A percentile compares a stretch with the other conserved stretches of the same genome.
These are phyloP conservation scores for Viridothelium virens DNA, from an alignment of 495 filamentous ascomycete genomes.

Conservation along the genomic window DNA sequence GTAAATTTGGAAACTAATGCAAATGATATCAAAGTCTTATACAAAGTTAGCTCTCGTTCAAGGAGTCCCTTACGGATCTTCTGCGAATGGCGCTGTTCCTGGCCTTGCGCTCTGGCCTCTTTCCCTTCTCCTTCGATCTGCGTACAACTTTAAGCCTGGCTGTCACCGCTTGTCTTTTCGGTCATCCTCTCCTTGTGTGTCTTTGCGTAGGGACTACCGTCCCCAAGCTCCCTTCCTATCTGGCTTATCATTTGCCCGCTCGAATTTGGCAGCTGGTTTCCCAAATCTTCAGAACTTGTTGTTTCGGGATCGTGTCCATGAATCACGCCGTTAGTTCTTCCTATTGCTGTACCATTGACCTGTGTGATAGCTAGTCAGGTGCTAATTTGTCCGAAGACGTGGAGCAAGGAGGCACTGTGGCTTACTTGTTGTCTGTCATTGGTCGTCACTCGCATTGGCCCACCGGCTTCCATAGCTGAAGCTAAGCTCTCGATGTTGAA, in stretches of 20 bases:
- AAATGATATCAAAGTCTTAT: too few relatives aligned
- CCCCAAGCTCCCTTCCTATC: background rate
- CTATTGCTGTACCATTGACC: background rate
- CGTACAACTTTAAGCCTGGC: background rate
- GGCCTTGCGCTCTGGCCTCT: background rate
- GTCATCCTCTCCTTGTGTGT: background rate
- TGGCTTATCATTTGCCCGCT: conserved; percentile 9
- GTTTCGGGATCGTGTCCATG: background rate
- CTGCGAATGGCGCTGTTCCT: too few relatives aligned
- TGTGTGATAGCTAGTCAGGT: background rate
- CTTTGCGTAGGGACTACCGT: background rate
- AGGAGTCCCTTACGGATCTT: too few relatives aligned
- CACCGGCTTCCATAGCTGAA: conserved; percentile 1
- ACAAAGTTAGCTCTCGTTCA: too few relatives aligned
- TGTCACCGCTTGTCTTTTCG: background rate
- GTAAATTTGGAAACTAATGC: too few relatives aligned
- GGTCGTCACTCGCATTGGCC: background rate
- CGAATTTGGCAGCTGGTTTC: background rate
- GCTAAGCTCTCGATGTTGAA: background rate
- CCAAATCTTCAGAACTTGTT: background rate
- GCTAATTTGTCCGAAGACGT: too few relatives aligned
- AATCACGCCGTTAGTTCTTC: background rate
- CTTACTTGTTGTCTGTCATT: background rate
- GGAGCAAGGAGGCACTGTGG: background rate
- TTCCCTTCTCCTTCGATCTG: background rate